A percentile compares a stretch with the other conserved stretches of the same genome.
Evolutionary conservation across 2,329 filamentous ascomycete species (phyloP).

Genomic region (Arthroderma sp.): DNA sequence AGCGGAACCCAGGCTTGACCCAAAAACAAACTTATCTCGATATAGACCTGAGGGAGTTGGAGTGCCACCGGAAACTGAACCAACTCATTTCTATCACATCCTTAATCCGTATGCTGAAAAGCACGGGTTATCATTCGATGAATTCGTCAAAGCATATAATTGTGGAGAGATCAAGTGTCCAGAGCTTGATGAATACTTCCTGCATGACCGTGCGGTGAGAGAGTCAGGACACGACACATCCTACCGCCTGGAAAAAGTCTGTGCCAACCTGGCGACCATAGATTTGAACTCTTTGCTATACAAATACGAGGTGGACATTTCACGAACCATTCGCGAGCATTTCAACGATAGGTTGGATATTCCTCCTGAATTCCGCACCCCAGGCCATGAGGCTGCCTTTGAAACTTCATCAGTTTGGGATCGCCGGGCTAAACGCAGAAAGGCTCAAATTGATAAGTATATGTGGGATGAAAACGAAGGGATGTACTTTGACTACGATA

Average conservation of each 20-base stretch:
- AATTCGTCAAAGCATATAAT: constrained; percentile 87
- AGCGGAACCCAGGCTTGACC: constrained; percentile 62
- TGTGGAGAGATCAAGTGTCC: constrained; percentile 61
- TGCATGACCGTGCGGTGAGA: constrained; percentile 88
- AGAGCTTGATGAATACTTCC: constrained; percentile 85
- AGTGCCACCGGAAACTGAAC: constrained; percentile 83
- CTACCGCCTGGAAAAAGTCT: constrained; percentile 79
- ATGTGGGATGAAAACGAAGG: constrained; percentile 85
- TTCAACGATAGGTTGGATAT: constrained; percentile 76
- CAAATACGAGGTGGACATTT: constrained; percentile 94
- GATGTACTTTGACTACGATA: constrained; percentile 98
- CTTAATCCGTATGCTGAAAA: constrained; percentile 73
- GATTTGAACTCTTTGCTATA: constrained; percentile 90
- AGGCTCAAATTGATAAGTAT: constrained; percentile 78
- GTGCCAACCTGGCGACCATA: constrained; percentile 79
- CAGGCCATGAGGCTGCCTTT: constrained; percentile 50
- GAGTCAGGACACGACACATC: constrained; percentile 96
- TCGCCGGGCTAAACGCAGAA: constrained; percentile 69
- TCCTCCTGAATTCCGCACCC: constrained; percentile 66
- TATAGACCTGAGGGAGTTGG: constrained; percentile 75
- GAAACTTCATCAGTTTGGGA: constrained; percentile 86
- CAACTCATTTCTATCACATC: constrained; percentile 73
- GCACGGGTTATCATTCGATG: constrained; percentile 63
- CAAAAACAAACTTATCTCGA: constrained; percentile 63
- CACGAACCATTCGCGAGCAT: constrained; percentile 66